Evolutionary conservation across 495 filamentous ascomycete species (phyloP).

Genomic region (Penicillium crystallinum): DNA sequence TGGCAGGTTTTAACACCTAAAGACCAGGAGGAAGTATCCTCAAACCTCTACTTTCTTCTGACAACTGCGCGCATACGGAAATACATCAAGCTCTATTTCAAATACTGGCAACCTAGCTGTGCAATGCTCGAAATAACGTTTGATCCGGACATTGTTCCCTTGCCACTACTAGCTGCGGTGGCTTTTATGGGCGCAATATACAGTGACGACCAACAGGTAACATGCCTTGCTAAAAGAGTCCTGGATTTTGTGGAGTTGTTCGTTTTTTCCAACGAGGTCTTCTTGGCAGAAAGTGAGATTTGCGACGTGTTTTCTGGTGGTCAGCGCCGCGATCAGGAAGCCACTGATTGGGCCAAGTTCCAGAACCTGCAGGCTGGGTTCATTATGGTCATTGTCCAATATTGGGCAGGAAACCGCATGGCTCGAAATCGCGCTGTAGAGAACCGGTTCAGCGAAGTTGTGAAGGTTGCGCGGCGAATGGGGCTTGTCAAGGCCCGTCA

Average conservation of each 20-base stretch:
- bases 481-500: conserved; percentile 33
- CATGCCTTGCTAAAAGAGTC: conserved; percentile 33
- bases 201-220: conserved; percentile 35
- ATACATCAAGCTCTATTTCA: conserved; percentile 39
- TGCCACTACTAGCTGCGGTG: conserved; percentile 36
- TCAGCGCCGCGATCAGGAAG: conserved; percentile 18
- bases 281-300: conserved; percentile 40
- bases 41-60: conserved; percentile 34
- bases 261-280: conserved; percentile 39
- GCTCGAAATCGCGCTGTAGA: conserved; percentile 43
- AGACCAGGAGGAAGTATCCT: conserved; percentile 37
- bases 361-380: conserved; percentile 43
- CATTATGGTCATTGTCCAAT: conserved; percentile 39
- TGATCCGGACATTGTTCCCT: conserved; percentile 29
- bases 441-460: conserved; percentile 38
- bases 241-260: conserved; percentile 46
- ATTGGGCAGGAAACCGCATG: conserved; percentile 40
- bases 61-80: conserved; percentile 41
- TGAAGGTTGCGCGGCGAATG: conserved; percentile 39
- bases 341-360: conserved; percentile 35
- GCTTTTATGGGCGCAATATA: conserved; percentile 48
- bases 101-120: conserved; percentile 44
- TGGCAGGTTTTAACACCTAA: conserved; percentile 36
- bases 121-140: conserved; percentile 39
- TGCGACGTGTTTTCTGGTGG: conserved; percentile 23